Base-by-base conservation (phyloP, 257 asterid genomes). In the Solanum pinnatisectum region DNA sequence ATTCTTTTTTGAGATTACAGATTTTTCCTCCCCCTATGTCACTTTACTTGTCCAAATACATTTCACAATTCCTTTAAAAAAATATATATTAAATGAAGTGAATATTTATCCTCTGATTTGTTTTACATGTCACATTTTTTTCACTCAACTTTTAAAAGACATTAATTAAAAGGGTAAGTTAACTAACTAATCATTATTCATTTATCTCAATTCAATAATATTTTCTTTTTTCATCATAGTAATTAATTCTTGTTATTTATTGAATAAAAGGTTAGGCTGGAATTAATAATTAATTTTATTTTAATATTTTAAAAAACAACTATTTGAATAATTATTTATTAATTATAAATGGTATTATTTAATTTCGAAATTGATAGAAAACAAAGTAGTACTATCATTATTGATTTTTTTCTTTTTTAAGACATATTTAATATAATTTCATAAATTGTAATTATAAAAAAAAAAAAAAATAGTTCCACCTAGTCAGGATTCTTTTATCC, bases 371-470 rank as follows among this genome's bases (percentile, higher is more conserved):
- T 60, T 60, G 14, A 10, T 10, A 60, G 68, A 60, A 23, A 60
- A 2, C 4, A 60, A 60, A 60, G 5, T 60, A 12, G 27, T 60
- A 56, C 18, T 56, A 56, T 20, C 65, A 60, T 60, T 22, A 60
- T 15, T 70, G 22, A 1, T 10, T n/a, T 70, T 68, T 70, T 8
- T 12, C 6, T 2, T 13, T 68, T 63, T 8, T 1, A 3, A 7
- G 5, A 9, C 0, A 70, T 30, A 30, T 7, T 5, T 0, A 6
- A 0, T 30, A 5, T 30, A 27, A 14, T 30, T 15, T 0, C 2
- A 68, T 30, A 6, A 30, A 15, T 70, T 70, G 14, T 30, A 30
- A 68, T 70, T 6, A 67, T 0, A 67, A 67, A 5, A 67, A 2
- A 67, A 10, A 46, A 13, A 63, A 14, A 70, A 32, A 30, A 15